Conservation (phyloP, 139 green algal genomes). For the Nannochloris sp. region DNA sequence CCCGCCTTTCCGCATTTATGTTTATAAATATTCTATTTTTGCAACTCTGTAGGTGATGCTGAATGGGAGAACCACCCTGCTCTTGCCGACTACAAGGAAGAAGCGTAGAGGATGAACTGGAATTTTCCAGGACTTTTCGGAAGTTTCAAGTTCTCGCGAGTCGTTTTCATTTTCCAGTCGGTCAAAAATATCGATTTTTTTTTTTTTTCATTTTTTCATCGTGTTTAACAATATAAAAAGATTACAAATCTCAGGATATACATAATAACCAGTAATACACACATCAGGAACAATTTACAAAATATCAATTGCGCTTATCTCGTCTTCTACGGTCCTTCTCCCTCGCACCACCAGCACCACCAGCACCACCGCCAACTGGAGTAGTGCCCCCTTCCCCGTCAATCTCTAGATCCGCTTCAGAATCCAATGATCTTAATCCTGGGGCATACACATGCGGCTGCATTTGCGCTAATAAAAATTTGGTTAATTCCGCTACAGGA, state of each 20-base stretch:
- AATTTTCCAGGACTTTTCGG: no score
- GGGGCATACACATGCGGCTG: neutral
- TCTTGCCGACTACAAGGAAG: conserved; percentile 39
- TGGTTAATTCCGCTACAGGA: conserved; percentile 23
- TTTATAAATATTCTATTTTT: neutral
- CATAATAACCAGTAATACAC: neutral
- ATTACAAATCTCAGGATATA: neutral
- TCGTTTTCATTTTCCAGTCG: no score
- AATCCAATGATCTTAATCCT: neutral
- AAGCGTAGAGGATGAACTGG: no score
- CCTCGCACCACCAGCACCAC: no score
- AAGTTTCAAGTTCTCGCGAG: no score
- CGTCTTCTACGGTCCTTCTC: neutral
- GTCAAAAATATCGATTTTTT: neutral
- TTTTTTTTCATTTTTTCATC: neutral
- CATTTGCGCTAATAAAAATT: conserved; percentile 32
- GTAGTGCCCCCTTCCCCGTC: no score
- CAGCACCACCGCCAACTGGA: no score
- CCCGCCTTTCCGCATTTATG: neutral
- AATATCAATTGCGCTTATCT: neutral
- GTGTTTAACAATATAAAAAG: neutral
- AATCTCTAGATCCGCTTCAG: neutral
- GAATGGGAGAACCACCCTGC: conserved; percentile 49
- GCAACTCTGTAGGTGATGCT: conserved; percentile 24
- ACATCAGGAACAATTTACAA: neutral